These are phyloP conservation scores for Fusarium staphyleae DNA, from an alignment of 2,329 filamentous ascomycete genomes.

Conservation along the genomic window DNA sequence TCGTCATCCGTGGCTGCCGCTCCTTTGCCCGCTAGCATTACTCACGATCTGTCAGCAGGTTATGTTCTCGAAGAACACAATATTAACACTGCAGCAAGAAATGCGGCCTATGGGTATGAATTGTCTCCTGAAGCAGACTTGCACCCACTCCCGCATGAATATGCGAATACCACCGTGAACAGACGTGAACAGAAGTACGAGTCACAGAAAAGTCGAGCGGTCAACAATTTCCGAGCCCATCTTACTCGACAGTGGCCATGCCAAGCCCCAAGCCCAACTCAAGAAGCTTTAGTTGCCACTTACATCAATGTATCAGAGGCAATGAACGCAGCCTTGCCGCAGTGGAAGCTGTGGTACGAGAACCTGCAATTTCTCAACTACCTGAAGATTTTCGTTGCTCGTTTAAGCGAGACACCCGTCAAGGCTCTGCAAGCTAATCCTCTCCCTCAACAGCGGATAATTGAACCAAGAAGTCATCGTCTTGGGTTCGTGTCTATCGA, in stretches of 20 bases:
- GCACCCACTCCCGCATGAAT: not conserved
- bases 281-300: not conserved
- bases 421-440: fast-evolving
- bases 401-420: not conserved
- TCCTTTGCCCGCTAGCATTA: not conserved
- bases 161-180: not conserved
- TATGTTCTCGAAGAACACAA: not conserved
- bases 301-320: slow-evolving; percentile 14
- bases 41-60: slow-evolving; percentile 1
- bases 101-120: not conserved
- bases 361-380: slow-evolving; percentile 22
- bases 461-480: fast-evolving
- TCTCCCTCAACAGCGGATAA: not conserved
- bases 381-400: not conserved
- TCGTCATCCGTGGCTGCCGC: not conserved
- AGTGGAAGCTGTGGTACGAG: slow-evolving; percentile 20
- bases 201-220: not conserved
- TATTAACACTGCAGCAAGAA: not conserved
- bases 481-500: slow-evolving; percentile 17
- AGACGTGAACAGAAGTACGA: not conserved
- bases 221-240: not conserved
- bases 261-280: not conserved
- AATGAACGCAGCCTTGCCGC: not conserved
- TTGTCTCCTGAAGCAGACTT: not conserved
- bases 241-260: slow-evolving; percentile 24